Evolutionary conservation across 2,329 filamentous ascomycete genomes (phyloP), one percentile per base, ranked within the genome.

Genomic region (Aureobasidium mangrovei): DNA sequence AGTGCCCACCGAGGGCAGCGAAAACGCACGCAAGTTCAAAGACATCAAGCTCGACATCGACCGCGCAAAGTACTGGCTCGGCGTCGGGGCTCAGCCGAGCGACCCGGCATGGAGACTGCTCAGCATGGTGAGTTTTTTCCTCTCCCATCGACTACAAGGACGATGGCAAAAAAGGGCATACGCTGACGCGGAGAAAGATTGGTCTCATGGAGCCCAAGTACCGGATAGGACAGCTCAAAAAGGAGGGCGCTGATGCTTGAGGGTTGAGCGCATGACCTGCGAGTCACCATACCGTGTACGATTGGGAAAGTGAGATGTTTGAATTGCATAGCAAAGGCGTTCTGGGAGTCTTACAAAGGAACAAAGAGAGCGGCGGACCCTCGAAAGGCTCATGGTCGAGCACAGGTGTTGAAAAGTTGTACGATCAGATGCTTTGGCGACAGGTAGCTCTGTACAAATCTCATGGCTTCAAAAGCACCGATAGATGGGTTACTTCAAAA

Each of bases 31-130:
- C n/a, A 79, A 87, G 54, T 88, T 86, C 75, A 98, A 98, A 72
- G 91, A 97, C 62, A 87, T 98, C 67, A 84, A 88, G 65, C 78
- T 98, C 10, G 93, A 98, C 70, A 75, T 80, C 6, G 75, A 81
- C 60, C 78, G 93, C 57, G 87, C 91, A 55, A 85, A 86, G 70
- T 98, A 98, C 75, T 98, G 93, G 93, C 78, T 98, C 35, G 93
- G 93, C 68, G 91, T 97, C 3, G 93, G 93, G 1, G 93, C 93
- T 54, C 93, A 98, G 73, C 93, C 93, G 7, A 91, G 86, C 59
- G 88, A 96, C 62, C 84, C 88, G 3, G 88, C 86, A 35, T 95
- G 91, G 91, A 79, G 88, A 67, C 70, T 97, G 63, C 74, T 98
- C 62, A 81, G 80, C 54, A 85, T 95, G 88, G 88, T 91, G 67